phyloP scores from a whole-genome alignment of 2,329 filamentous ascomycete species.

The Nemania bipapillata region DNA sequence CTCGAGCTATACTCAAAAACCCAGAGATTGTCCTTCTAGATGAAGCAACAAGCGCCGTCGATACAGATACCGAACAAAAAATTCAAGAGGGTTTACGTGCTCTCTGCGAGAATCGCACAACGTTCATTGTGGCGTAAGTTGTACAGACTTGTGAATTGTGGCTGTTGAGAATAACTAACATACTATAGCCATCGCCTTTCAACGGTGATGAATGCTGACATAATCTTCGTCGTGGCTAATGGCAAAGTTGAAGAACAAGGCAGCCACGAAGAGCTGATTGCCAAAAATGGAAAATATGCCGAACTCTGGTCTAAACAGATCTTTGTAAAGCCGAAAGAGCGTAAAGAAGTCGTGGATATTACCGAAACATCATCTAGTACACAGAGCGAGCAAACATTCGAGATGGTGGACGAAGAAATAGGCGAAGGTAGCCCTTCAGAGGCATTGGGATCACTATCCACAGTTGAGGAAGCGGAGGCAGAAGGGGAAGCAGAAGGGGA shows the following conservation, averaged over 20 bases:
- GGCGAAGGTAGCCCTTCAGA: conserved; percentile 33
- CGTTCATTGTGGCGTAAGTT: conserved; percentile 72
- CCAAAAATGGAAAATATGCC: conserved; percentile 69
- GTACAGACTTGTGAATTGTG: background rate
- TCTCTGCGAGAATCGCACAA: conserved; percentile 70
- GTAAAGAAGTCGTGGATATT: conserved; percentile 45
- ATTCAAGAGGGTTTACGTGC: conserved; percentile 71
- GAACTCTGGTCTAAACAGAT: conserved; percentile 73
- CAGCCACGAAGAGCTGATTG: conserved; percentile 68
- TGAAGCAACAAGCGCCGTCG: conserved; percentile 81
- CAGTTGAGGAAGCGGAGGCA: conserved; percentile 31
- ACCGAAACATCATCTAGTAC: conserved; percentile 17
- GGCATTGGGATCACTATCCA: conserved; percentile 21
- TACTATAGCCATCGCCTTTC: conserved; percentile 70
- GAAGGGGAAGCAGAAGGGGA: conserved; percentile 44
- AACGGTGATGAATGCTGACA: conserved; percentile 75
- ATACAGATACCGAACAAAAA: conserved; percentile 74
- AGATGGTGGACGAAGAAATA: conserved; percentile 32
- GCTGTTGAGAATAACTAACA: conserved; percentile 34
- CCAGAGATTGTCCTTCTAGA: conserved; percentile 81
- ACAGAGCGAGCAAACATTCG: conserved; percentile 37
- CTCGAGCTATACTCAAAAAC: conserved; percentile 76
- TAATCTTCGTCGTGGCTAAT: conserved; percentile 72
- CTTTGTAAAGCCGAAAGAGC: conserved; percentile 63
- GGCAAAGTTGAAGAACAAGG: conserved; percentile 73